These are phyloP conservation scores for Calocybe gangraenosa DNA, from an alignment of 768 basidiomycete species.

Conservation along the genomic window DNA sequence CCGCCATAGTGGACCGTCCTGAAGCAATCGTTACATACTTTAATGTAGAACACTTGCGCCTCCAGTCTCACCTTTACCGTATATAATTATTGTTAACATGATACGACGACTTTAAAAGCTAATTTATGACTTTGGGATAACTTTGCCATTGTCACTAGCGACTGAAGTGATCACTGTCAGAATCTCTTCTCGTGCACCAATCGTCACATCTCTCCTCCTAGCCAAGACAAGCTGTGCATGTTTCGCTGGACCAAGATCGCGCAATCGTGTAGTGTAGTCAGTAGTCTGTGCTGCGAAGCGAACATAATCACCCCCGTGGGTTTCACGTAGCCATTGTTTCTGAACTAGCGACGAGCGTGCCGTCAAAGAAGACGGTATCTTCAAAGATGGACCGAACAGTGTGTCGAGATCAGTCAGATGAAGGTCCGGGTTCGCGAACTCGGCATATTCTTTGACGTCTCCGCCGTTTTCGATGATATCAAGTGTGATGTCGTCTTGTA, in stretches of 20 bases:
- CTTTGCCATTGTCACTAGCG: slow-evolving; percentile 1
- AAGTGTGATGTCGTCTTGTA: slow-evolving; percentile 16
- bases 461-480: slow-evolving; percentile 19
- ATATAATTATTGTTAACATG: slow-evolving; percentile 6
- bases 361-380: background rate
- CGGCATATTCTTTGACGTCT: slow-evolving; percentile 16
- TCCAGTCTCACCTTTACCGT: too few relatives aligned
- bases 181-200: slow-evolving; percentile 34
- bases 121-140: too few relatives aligned
- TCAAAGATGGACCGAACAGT: slow-evolving; percentile 16
- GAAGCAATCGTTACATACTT: background rate
- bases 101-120: background rate
- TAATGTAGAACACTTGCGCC: too few relatives aligned
- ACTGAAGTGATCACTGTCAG: slow-evolving; percentile 31
- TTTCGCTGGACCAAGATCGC: slow-evolving; percentile 35
- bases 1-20: background rate
- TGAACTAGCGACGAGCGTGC: background rate
- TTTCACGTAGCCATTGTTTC: slow-evolving; percentile 17
- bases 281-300: slow-evolving; percentile 32
- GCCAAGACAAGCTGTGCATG: slow-evolving; percentile 40
- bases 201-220: slow-evolving; percentile 36
- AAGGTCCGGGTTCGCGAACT: slow-evolving; percentile 19
- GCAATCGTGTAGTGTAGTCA: slow-evolving; percentile 23
- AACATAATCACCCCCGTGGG: slow-evolving; percentile 46
- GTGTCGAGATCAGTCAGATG: slow-evolving; percentile 20